Base-by-base conservation (phyloP, 2,329 filamentous ascomycete species). In the Nemania bipapillata region DNA sequence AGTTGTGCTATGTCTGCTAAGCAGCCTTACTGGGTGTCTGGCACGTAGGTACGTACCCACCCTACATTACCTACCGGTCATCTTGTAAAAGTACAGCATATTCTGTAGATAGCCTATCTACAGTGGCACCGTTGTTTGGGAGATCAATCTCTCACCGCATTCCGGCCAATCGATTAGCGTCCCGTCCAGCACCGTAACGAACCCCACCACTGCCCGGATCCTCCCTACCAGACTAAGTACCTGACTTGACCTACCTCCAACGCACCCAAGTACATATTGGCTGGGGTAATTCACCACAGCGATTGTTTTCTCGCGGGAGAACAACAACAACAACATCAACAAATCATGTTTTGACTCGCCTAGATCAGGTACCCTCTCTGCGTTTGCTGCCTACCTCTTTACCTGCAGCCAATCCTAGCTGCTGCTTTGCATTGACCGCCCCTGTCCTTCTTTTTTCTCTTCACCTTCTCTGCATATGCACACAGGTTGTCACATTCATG, bases 391-490 rank as follows among this genome's bases (percentile, higher is more conserved):
- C 57, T 20, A 7, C 17, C 50, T 60, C 58, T 45, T 58, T 42
- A 62, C 63, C 49, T 69, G 52, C 37, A 60, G 68, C 63, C 50
- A 45, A 32, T 59, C 65, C 50, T 49, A 52, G 65, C 58, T 24
- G 40, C 53, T 32, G 53, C 57, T 68, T 15, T 63, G 65, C 68
- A 68, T 69, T 70, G 65, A 68, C 68, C 24, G 63, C 65, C 57
- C 61, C 58, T 63, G 65, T 65, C 65, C 65, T 66, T 70, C 57
- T 52, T 68, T n/a, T 68, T 62, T 37, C 61, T 62, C 15, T 56
- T 37, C 40, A 47, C 63, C 58, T 70, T 68, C 68, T 68, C 68
- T 70, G 65, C 62, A 70, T 70, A 68, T 68, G 65, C 61, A 65
- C 56, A 35, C 40, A 53, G 60, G 50, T 37, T 58, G 59, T 62